Percentiles rank a stretch among this genome's conserved stretches.
phyloP scores from a whole-genome alignment of 202 grass and related monocot species.

The Hordeum pubiflorum region DNA sequence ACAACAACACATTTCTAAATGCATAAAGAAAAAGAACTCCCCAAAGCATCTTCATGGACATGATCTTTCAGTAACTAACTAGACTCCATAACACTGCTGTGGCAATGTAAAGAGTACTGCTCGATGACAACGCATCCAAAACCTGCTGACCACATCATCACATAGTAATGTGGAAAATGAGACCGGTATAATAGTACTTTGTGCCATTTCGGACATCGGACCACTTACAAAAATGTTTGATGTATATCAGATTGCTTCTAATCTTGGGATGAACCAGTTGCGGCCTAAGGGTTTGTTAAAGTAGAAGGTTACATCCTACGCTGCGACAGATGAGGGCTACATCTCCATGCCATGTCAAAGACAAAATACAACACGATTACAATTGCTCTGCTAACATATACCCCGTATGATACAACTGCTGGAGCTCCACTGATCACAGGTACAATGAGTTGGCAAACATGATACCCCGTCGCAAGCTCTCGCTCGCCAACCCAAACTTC shows the following conservation, averaged over 20 bases:
- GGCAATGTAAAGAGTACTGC: neutral
- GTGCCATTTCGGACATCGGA: neutral
- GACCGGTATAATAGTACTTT: neutral
- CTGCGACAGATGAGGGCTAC: neutral
- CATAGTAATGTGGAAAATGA: neutral
- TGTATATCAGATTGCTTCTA: neutral
- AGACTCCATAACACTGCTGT: neutral
- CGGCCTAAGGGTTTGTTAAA: neutral
- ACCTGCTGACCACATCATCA: neutral
- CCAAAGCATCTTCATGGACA: neutral
- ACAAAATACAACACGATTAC: neutral
- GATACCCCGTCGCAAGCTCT: constrained; percentile 76
- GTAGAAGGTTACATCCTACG: constrained; percentile 1
- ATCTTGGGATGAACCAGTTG: neutral
- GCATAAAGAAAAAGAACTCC: neutral
- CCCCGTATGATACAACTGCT: neutral
- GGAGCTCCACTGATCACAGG: constrained; percentile 36
- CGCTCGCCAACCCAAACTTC: constrained; percentile 64
- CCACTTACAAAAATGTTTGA: neutral
- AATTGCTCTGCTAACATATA: constrained; percentile 8
- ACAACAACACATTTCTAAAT: no score
- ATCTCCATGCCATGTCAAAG: neutral
- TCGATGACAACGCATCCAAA: neutral
- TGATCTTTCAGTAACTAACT: neutral
- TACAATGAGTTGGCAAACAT: constrained; percentile 96